Conservation (phyloP, 257 asterid genomes). For the Linderniella brevidens region DNA sequence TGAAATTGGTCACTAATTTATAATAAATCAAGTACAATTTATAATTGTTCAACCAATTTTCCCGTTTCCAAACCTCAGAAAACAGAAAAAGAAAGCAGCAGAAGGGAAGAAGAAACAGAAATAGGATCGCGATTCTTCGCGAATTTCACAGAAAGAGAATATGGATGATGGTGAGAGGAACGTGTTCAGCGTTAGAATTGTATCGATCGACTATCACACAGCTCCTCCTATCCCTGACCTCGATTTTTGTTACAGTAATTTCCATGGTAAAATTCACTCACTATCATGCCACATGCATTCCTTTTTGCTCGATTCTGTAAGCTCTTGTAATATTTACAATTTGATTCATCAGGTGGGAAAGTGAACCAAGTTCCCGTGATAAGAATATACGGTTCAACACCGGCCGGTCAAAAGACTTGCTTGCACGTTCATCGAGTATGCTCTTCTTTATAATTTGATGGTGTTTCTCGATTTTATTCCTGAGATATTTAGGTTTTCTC, state of each 20-base stretch:
- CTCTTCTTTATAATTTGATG: slow-evolving; percentile 1
- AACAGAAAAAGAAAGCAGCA: too few species aligned
- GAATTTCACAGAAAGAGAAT: slow-evolving; percentile 1
- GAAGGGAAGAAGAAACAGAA: too few species aligned
- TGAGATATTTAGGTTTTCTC: not conserved
- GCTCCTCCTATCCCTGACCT: slow-evolving; percentile 52
- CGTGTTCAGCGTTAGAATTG: slow-evolving; percentile 59
- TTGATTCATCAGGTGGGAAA: slow-evolving; percentile 52
- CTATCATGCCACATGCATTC: not conserved
- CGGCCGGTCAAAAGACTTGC: slow-evolving; percentile 91
- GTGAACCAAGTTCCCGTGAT: slow-evolving; percentile 86
- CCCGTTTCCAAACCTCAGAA: too few species aligned
- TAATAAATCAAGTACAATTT: too few species aligned
- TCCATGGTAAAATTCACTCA: slow-evolving; percentile 35
- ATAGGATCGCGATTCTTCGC: too few species aligned
- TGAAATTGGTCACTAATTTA: too few species aligned
- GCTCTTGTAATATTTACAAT: slow-evolving; percentile 2
- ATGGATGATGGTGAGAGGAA: slow-evolving; percentile 44
- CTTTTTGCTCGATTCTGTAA: not conserved
- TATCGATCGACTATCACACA: slow-evolving; percentile 78
- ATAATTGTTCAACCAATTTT: too few species aligned
- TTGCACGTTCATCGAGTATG: slow-evolving; percentile 83
- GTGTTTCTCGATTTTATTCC: not conserved
- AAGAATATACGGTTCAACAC: slow-evolving; percentile 77
- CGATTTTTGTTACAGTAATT: slow-evolving; percentile 49